Percentiles rank a stretch among this genome's conserved stretches.
Evolutionary conservation across 1,284 basidiomycete genomes (phyloP).

Genomic region (Cutaneotrichosporon sp.): DNA sequence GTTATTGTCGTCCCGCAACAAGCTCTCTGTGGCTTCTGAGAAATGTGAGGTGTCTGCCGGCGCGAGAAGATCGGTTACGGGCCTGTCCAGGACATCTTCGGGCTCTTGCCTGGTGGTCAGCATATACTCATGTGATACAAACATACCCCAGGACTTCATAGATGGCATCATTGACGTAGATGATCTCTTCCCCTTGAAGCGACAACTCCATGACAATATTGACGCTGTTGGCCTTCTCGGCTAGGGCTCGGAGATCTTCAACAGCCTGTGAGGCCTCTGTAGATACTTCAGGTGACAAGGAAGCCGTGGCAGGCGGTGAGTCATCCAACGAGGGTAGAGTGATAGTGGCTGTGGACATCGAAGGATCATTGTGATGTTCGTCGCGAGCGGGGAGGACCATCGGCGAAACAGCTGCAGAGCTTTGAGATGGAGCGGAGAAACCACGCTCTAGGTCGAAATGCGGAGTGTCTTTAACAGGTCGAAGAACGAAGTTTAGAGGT

Average conservation of each 20-base stretch:
- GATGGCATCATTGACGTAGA: constrained; percentile 94
- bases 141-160: constrained; percentile 84
- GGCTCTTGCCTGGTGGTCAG: constrained; percentile 65
- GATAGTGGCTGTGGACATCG: constrained; percentile 5
- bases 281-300: background rate
- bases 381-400: constrained; percentile 1
- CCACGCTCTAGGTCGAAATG: constrained; percentile 13
- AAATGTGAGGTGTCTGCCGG: constrained; percentile 82
- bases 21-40: constrained; percentile 74
- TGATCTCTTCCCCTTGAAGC: constrained; percentile 75
- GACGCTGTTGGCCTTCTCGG: constrained; percentile 86
- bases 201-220: constrained; percentile 94
- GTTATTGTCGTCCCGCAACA: constrained; percentile 86
- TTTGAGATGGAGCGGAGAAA: background rate
- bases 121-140: background rate
- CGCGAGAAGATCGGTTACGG: constrained; percentile 76
- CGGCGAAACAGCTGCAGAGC: background rate
- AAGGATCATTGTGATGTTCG: background rate
- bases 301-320: background rate
- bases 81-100: constrained; percentile 68
- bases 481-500: constrained; percentile 80
- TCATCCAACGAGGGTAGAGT: background rate
- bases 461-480: constrained; percentile 53
- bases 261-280: constrained; percentile 55
- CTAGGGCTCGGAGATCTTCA: constrained; percentile 75